Conservation (phyloP, 306 rosid species). For the Cucurbita maxima region DNA sequence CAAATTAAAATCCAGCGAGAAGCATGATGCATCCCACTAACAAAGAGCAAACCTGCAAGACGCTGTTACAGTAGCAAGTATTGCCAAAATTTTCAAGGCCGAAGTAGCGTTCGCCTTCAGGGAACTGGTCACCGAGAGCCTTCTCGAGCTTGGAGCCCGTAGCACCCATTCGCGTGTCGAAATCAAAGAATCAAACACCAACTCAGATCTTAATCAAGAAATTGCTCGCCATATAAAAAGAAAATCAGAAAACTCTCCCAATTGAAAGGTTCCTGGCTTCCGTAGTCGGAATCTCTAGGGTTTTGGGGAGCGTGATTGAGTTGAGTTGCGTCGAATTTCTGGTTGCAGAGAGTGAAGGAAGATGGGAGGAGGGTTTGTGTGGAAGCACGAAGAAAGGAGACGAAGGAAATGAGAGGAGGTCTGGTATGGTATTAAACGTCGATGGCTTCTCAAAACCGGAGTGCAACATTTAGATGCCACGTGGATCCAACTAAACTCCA, state of each 20-base stretch:
- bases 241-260: not conserved
- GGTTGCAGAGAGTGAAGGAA: not conserved
- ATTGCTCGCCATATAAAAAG: not conserved
- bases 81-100: slow-evolving; percentile 98
- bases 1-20: not conserved
- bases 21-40: not conserved
- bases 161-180: slow-evolving; percentile 68
- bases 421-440: not conserved
- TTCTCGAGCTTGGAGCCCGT: slow-evolving; percentile 98
- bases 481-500: slow-evolving; percentile 6
- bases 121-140: slow-evolving; percentile 98
- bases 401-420: not conserved
- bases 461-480: not conserved
- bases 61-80: slow-evolving; percentile 98
- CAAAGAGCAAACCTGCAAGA: slow-evolving; percentile 55
- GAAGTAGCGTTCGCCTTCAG: slow-evolving; percentile 96
- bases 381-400: not conserved
- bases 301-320: not conserved
- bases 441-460: not conserved
- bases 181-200: slow-evolving; percentile 14
- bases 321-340: not conserved
- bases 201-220: slow-evolving; percentile 33
- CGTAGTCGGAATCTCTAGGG: not conserved
- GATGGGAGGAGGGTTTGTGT: not conserved
- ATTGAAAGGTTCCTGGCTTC: not conserved